Conservation (phyloP, 2,329 filamentous ascomycete genomes). For the Penicillium sp. region DNA sequence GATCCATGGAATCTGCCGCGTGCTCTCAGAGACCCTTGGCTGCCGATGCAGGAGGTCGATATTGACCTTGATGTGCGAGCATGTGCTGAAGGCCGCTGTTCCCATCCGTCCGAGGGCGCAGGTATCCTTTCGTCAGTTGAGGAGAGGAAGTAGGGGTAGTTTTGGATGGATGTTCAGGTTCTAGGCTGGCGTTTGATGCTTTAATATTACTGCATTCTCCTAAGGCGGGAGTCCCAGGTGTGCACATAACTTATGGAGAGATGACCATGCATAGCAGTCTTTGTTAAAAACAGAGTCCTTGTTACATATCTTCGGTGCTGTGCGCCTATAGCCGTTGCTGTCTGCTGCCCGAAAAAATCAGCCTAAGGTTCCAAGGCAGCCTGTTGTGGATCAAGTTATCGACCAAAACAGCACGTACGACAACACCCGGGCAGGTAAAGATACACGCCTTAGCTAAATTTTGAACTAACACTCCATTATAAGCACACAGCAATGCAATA, state of each 20-base stretch:
- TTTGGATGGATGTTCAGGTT: neutral
- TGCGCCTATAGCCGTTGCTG: too few relatives aligned
- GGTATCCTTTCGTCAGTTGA: neutral
- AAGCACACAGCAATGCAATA: neutral
- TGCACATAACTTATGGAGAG: neutral
- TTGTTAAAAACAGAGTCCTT: neutral
- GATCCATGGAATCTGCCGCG: conserved; percentile 15
- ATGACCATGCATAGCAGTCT: neutral
- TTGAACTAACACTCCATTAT: neutral
- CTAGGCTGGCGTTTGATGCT: neutral
- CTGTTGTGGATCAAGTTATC: too few relatives aligned
- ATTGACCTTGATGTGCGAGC: conserved; percentile 44
- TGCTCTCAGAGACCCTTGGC: conserved; percentile 31
- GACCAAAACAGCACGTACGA: too few relatives aligned
- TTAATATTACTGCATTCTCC: neutral
- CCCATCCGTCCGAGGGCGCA: conserved; percentile 6
- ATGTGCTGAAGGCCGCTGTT: conserved; percentile 40
- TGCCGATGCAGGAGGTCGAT: conserved; percentile 42
- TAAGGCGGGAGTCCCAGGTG: neutral
- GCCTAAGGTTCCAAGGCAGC: too few relatives aligned
- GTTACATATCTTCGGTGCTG: too few relatives aligned
- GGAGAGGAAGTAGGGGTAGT: neutral
- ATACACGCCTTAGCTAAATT: neutral
- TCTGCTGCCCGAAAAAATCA: too few relatives aligned
- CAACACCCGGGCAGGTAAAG: too few relatives aligned